Base-by-base conservation (phyloP, 441 rosid genomes). In the Erodium texanum region DNA sequence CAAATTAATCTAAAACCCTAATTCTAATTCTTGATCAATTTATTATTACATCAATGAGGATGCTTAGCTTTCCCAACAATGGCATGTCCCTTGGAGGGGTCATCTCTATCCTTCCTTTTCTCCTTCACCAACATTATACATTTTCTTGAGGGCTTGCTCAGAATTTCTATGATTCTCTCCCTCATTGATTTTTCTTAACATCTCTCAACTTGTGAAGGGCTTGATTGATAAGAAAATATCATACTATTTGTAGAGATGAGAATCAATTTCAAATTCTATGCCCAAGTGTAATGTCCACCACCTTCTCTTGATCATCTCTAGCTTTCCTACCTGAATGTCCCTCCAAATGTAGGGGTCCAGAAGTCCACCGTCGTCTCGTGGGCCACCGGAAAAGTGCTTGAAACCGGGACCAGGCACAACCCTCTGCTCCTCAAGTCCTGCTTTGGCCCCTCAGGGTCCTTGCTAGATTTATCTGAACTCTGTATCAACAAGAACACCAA, bases 291-390 rank as follows among this genome's bases (percentile, higher is more conserved):
- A 38, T 23, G 68, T 16, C 32, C 43, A 38, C 62, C 64, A 36
- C 24, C 22, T 41, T 66, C 32, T 67, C 32, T 67, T 45, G 61
- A 61, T 50, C 67, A 50, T 23, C 19, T 77, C 29, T 27, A 27
- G 29, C 4, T 27, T 27, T 4, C 29, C 82, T 83, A 93, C 82
- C 96, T 83, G 89, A 75, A 93, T 72, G 96, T 83, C 74, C 96
- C 99, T 75, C 99, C 97, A 73, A 85, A 91, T 74, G 99, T 90
- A 63, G 97, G 92, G 78, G 85, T 87, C 99, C 97, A 94, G 71
- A 87, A 87, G 78, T 89, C 97, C 15, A 88, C 90, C 1, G 92
- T 66, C 5, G 89, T 73, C 80, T 94, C 99, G 68, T 88, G 96
- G 19, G 97, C 83, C 54, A 94, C 87, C 19, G 99, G 99, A 76